These are phyloP conservation scores for Cladosporium sp. DNA, from an alignment of 2,329 filamentous ascomycete species.

Conservation along the genomic window DNA sequence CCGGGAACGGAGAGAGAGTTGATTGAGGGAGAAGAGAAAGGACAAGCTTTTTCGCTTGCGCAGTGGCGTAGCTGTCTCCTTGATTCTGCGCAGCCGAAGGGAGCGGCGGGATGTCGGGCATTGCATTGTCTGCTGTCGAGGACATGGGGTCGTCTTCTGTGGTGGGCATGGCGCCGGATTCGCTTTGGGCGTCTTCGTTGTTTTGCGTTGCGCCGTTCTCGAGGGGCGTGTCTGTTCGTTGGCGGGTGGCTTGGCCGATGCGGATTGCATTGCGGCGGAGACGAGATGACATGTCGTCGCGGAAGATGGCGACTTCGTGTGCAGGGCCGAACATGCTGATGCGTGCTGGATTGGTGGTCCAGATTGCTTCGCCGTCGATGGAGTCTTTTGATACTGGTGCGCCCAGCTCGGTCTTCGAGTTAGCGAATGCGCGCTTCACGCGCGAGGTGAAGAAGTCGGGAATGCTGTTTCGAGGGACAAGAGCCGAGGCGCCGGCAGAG, in stretches of 20 bases:
- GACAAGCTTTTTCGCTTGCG: conserved; percentile 58
- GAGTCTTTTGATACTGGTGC: conserved; percentile 53
- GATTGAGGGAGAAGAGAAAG: conserved; percentile 92
- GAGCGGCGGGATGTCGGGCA: conserved; percentile 4
- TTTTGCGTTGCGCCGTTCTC: not conserved
- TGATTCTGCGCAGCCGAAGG: not conserved
- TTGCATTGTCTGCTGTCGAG: not conserved
- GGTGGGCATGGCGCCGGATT: conserved; percentile 33
- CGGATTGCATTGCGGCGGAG: conserved; percentile 75
- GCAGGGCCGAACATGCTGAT: conserved; percentile 82
- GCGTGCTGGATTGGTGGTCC: conserved; percentile 84
- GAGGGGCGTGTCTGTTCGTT: conserved; percentile 36
- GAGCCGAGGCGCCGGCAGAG: conserved; percentile 69
- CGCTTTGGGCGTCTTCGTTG: conserved; percentile 29
- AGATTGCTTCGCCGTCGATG: conserved; percentile 72
- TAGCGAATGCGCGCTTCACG: conserved; percentile 76
- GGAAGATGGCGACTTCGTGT: conserved; percentile 82
- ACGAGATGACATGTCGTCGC: conserved; percentile 82
- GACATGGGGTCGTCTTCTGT: conserved; percentile 22
- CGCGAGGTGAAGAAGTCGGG: conserved; percentile 90
- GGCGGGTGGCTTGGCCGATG: conserved; percentile 57
- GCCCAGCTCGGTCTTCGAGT: conserved; percentile 70
- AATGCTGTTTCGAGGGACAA: conserved; percentile 70
- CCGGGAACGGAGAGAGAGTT: conserved; percentile 81
- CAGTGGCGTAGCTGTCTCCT: conserved; percentile 11